phyloP scores from a whole-genome alignment of 2,329 filamentous ascomycete species.

The Colletotrichum kahawae region DNA sequence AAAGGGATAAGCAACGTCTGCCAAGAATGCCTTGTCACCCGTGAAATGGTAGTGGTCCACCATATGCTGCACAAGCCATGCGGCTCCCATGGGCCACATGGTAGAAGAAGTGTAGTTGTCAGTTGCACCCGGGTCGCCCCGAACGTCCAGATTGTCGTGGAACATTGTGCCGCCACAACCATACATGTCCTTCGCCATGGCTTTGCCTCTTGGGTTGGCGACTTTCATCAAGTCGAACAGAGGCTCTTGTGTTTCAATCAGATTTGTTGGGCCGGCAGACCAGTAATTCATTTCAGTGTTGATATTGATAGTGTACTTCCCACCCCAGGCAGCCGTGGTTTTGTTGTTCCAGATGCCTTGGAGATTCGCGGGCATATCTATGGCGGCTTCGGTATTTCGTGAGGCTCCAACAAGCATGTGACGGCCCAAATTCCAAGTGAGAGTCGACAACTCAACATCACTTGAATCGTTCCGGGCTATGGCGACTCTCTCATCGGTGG shows the following conservation, averaged over 20 bases:
- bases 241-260: slow-evolving; percentile 43
- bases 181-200: slow-evolving; percentile 40
- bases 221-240: slow-evolving; percentile 42
- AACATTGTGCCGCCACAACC: slow-evolving; percentile 40
- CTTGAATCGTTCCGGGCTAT: slow-evolving; percentile 18
- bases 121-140: slow-evolving; percentile 41
- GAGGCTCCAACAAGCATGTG: slow-evolving; percentile 34
- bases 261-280: slow-evolving; percentile 34
- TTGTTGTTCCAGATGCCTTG: slow-evolving; percentile 42
- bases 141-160: slow-evolving; percentile 45
- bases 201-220: slow-evolving; percentile 33
- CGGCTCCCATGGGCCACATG: slow-evolving; percentile 43
- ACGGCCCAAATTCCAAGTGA: slow-evolving; percentile 37
- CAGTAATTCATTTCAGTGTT: slow-evolving; percentile 49
- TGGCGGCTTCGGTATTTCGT: slow-evolving; percentile 23
- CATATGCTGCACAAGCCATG: slow-evolving; percentile 43
- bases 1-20: slow-evolving; percentile 30
- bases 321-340: slow-evolving; percentile 39
- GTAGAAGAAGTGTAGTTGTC: slow-evolving; percentile 30
- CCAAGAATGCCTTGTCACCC: slow-evolving; percentile 28
- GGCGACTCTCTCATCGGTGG: slow-evolving; percentile 7
- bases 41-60: slow-evolving; percentile 43
- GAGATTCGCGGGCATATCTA: slow-evolving; percentile 34
- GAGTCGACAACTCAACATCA: slow-evolving; percentile 30
- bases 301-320: slow-evolving; percentile 49